A percentile compares a stretch with the other conserved stretches of the same genome.
Conservation (phyloP, 1,284 basidiomycete genomes). For the Cystobasidiaceae sp. region DNA sequence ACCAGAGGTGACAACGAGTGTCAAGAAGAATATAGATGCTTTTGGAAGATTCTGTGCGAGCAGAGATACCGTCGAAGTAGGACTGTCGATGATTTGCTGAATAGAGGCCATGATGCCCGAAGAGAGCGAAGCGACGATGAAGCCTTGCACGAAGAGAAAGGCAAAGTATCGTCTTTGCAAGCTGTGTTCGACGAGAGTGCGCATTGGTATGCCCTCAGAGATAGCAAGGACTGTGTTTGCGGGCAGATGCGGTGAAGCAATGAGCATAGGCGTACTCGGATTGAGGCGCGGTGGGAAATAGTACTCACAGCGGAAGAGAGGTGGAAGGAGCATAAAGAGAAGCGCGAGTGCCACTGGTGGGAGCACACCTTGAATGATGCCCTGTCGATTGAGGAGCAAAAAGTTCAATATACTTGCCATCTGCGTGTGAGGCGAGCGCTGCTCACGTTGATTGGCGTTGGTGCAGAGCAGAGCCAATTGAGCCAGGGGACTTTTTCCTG, state of each 20-base stretch:
- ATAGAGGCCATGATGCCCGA: conserved; percentile 73
- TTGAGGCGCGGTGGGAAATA: neutral
- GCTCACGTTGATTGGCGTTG: conserved; percentile 42
- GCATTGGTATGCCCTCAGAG: conserved; percentile 75
- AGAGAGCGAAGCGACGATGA: conserved; percentile 75
- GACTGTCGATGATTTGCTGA: conserved; percentile 58
- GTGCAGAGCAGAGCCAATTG: conserved; percentile 72
- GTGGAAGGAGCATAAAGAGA: conserved; percentile 85
- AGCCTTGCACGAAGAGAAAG: conserved; percentile 87
- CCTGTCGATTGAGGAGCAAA: conserved; percentile 47
- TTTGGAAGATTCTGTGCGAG: conserved; percentile 67
- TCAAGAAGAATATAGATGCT: conserved; percentile 91
- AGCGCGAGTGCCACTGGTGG: conserved; percentile 79
- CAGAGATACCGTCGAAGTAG: conserved; percentile 56
- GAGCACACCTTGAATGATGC: conserved; percentile 85
- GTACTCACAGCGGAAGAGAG: conserved; percentile 63
- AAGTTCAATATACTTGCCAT: neutral
- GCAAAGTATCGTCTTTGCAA: conserved; percentile 87
- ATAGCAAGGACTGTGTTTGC: conserved; percentile 65
- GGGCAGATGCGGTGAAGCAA: neutral
- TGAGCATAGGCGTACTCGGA: neutral
- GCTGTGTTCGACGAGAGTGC: conserved; percentile 76
- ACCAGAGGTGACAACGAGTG: conserved; percentile 55
- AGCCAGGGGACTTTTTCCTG: conserved; percentile 65
- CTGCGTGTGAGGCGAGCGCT: neutral